phyloP scores from a whole-genome alignment of 1,284 basidiomycete genomes.

The Rhodotorula sp. region DNA sequence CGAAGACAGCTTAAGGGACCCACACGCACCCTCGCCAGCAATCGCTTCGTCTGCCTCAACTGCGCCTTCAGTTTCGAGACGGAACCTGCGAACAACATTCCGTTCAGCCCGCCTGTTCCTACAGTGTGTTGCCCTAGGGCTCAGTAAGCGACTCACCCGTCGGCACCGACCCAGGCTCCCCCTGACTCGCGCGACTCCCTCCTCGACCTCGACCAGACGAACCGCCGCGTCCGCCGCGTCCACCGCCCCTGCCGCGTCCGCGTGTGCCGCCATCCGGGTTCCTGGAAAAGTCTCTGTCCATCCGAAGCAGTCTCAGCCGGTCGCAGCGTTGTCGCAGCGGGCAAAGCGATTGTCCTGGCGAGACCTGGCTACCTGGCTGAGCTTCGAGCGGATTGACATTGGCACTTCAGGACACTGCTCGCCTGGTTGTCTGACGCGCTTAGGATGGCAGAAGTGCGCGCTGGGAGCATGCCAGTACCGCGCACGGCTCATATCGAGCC shows the following conservation, averaged over 20 bases:
- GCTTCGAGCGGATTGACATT: not conserved
- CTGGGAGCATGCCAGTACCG: no score
- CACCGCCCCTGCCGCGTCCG: slow-evolving; percentile 12
- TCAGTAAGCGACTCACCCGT: slow-evolving; percentile 9
- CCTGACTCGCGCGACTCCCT: not conserved
- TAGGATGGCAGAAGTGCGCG: no score
- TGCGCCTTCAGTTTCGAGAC: slow-evolving; percentile 40
- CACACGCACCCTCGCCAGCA: slow-evolving; percentile 27
- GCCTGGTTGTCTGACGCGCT: no score
- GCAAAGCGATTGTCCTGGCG: not conserved
- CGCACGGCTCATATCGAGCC: no score
- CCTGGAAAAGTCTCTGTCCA: slow-evolving; percentile 1
- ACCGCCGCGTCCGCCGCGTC: not conserved
- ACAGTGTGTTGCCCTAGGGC: no score
- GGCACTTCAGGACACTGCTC: no score
- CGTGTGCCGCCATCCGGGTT: not conserved
- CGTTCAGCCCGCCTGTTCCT: not conserved
- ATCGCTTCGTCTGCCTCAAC: slow-evolving; percentile 35
- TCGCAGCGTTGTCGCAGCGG: no score
- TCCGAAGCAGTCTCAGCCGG: not conserved
- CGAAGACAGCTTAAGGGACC: not conserved
- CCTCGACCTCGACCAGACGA: slow-evolving; percentile 4
- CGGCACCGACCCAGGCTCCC: slow-evolving; percentile 14
- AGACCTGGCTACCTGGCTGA: not conserved
- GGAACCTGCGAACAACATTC: slow-evolving; percentile 10